Evolutionary conservation across 352 stramenopile genomes (phyloP), one percentile per base, ranked within the genome.

Genomic region (Pythium monospermum): DNA sequence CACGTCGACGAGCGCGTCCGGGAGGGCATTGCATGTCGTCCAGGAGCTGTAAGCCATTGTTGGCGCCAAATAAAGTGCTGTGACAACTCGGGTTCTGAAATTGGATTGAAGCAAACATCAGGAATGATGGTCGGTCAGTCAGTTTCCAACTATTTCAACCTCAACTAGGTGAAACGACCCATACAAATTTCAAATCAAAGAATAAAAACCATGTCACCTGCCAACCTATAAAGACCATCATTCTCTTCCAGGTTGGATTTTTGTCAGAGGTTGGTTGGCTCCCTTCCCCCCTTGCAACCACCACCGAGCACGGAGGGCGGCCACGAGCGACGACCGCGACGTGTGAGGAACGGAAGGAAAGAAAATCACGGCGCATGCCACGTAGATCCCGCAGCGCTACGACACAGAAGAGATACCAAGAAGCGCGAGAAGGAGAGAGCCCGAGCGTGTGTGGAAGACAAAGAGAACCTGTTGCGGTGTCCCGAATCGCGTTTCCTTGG

Each of bases 141-240:
- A 46, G 52, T 61, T 66, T 66, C 57, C 6, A 13, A 0, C 37
- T 16, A 6, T n/a, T 50, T 61, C 54, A 66, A 66, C 59, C 59
- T 61, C 46, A 28, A 33, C 0, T 38, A 51, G 51, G 46, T 58
- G 49, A 52, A 54, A 52, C 59, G 25, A 10, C 19, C 21, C 31
- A 60, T 66, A 66, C 50, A 54, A 38, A 46, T 36, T 3, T 36
- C 23, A 37, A 38, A 27, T 51, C 22, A 15, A 15, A 21, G 22
- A 8, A 1, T 19, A 0, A 45, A 60, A 52, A 60, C 54, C 49
- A 60, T 23, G n/a, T 11, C 16, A 0, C 1, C 13, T n/a, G 44
- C 47, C 59, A 68, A 64, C 60, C 49, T 64, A 57, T 40, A 49
- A 57, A 45, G 60, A 68, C 60, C 32, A 68, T 64, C 60, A 68